A percentile compares a stretch with the other conserved stretches of the same genome.
Conservation (phyloP, 768 basidiomycete genomes). For the Trichaptum fuscoviolaceum region DNA sequence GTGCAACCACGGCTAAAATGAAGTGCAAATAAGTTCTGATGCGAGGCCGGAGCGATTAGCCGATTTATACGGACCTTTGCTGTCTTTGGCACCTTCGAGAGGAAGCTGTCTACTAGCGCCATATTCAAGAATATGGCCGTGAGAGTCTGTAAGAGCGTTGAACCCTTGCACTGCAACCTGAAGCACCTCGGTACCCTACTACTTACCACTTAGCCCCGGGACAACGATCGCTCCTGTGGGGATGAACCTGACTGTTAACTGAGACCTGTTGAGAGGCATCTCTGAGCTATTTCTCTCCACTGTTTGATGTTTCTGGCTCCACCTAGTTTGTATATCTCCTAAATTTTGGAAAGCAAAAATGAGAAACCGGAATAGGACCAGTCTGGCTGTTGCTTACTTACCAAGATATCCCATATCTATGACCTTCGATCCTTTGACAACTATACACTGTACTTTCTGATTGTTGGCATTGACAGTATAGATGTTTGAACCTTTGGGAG, state of each 20-base stretch:
- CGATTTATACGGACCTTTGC: slow-evolving; percentile 40
- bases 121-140: slow-evolving; percentile 75
- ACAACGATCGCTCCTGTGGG: slow-evolving; percentile 55
- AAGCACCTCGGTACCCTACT: slow-evolving; percentile 6
- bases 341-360: background rate
- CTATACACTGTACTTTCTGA: slow-evolving; percentile 55
- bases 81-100: slow-evolving; percentile 54
- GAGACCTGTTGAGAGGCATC: background rate
- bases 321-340: background rate
- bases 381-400: slow-evolving; percentile 29
- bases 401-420: slow-evolving; percentile 51
- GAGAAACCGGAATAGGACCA: background rate
- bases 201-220: slow-evolving; percentile 68
- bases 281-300: background rate
- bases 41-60: slow-evolving; percentile 7
- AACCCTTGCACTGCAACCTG: background rate
- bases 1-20: slow-evolving; percentile 55
- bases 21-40: background rate
- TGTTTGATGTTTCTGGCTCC: background rate
- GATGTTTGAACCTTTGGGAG: slow-evolving; percentile 42
- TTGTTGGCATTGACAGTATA: slow-evolving; percentile 62
- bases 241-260: slow-evolving; percentile 33
- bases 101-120: slow-evolving; percentile 61
- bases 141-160: slow-evolving; percentile 51
- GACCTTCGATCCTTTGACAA: slow-evolving; percentile 48